Percentiles rank a stretch among this genome's conserved stretches.
Conservation (phyloP, 1,284 basidiomycete species). For the Ustilago tritici region DNA sequence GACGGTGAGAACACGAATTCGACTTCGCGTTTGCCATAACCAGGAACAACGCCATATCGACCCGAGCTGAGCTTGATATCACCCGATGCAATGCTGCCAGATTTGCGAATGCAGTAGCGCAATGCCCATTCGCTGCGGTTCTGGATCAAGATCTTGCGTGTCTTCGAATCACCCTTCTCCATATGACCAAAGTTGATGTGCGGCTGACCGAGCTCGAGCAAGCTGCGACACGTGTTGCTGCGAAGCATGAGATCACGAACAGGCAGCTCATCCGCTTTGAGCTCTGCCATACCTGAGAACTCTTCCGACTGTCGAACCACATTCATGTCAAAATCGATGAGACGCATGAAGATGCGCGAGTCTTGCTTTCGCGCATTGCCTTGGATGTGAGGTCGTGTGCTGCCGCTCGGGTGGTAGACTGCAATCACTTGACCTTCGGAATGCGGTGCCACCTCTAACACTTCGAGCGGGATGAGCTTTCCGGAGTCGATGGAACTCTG, state of each 20-base stretch:
- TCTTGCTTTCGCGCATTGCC: constrained; percentile 72
- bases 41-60: constrained; percentile 72
- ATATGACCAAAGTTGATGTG: constrained; percentile 74
- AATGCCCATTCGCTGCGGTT: constrained; percentile 71
- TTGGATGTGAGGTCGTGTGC: constrained; percentile 72
- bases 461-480: constrained; percentile 70
- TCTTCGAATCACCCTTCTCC: constrained; percentile 72
- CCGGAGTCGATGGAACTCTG: constrained; percentile 69
- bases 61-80: constrained; percentile 73
- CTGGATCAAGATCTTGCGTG: constrained; percentile 72
- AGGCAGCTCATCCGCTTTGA: constrained; percentile 70
- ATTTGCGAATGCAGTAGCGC: constrained; percentile 72
- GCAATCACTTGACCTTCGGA: constrained; percentile 71
- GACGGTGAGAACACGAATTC: constrained; percentile 71
- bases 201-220: constrained; percentile 73
- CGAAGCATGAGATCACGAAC: constrained; percentile 73
- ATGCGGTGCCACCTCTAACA: constrained; percentile 68
- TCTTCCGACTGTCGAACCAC: constrained; percentile 52
- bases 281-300: constrained; percentile 62
- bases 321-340: constrained; percentile 71
- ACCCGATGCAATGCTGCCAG: constrained; percentile 73
- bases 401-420: constrained; percentile 72
- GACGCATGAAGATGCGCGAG: constrained; percentile 72
- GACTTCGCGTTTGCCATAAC: constrained; percentile 73
- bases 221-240: constrained; percentile 71